Base-by-base conservation (phyloP, 2,329 filamentous ascomycete species). In the Aureobasidium sp. region DNA sequence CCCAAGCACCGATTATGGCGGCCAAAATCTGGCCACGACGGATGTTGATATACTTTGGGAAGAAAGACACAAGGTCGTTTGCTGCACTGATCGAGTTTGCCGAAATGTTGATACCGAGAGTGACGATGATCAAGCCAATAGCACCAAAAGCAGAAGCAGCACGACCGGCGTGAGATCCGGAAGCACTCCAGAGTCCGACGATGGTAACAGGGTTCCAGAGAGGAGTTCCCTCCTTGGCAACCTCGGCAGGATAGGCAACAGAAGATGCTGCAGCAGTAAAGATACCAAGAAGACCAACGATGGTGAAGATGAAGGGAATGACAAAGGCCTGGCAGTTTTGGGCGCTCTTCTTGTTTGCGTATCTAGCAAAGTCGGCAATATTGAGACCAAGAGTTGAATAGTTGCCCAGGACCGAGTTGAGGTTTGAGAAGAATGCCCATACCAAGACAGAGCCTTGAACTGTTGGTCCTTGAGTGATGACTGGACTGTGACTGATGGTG, bases 1-100 rank as follows among this genome's bases (percentile, higher is more conserved):
- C 71, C 72, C 73, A 74, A 55, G 69, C 68, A 29, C 73, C 73
- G 39, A 75, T 70, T 52, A 74, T 57, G 6, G 73, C 74, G 31
- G 71, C 71, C 22, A 75, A 67, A 12, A 75, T 63, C 34, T 73
- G 72, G 11, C 71, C 71, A 42, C 70, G 69, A 17, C 68, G 66
- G 45, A 72, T 70, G 68, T 84, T 82, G 47, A 65, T 67, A 6
- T 56, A 42, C 17, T 45, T 62, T 0, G 65, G 65, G 52, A 65
- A 68, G 57, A 66, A 62, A 5, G 66, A 66, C 29, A 65, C 67
- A 22, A 67, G 44, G 44, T 67, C 66, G 55, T 68, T 68, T 2
- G 65, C 64, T 12, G 66, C 67, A 14, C 61, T 63, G 34, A 69
- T 67, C n/a, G 64, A 68, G 36, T 69, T 69, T 31, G 67, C 67